Base-by-base conservation (phyloP, 768 basidiomycete species). In the Mrakia blollopis region DNA sequence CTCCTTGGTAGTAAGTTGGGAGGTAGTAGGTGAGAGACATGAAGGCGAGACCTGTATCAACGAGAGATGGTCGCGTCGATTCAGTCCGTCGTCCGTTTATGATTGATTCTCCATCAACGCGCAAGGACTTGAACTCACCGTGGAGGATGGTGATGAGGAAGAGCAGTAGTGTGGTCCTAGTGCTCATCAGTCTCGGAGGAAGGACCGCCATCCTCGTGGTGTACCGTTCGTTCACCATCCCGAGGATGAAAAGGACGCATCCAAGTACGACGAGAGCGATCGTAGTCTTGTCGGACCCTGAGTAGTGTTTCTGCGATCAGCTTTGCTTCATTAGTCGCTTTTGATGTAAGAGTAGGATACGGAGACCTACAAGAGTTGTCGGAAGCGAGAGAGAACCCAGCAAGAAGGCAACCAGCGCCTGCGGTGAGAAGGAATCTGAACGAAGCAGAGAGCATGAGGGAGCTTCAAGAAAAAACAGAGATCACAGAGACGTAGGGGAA, bases 131-230 rank as follows among this genome's bases (percentile, higher is more conserved):
- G 7, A n/a, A 57, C 57, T 57, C 57, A 57, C 70, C 47, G 47
- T 82, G 82, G 0, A 77, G 35, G 39, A 80, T 79, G 16, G 75
- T 75, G 61, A 76, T 78, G 65, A 78, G 28, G 23, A 82, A 60
- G 47, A 80, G 41, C 5, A 61, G 65, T 23, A 77, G 80, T 0
- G 80, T 75, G 2, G 80, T 82, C 0, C 80, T 50, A 6, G 77
- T 80, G 28, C 39, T 82, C 78, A 86, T 81, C 37, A 85, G 67
- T 4, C 84, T 79, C 7, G 83, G 81, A 8, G 85, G 84, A 14
- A 86, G 81, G 65, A 86, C 82, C 0, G 85, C 81, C 23, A 81
- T 80, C 3, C 83, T 80, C 73, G 83, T 85, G 2, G 85, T 86
- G 30, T 41, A 74, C 11, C 70, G 3, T 68, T 79, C 79, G 52